These are phyloP conservation scores for Staphylotrichum tortipilum DNA, from an alignment of 495 filamentous ascomycete genomes.

Conservation along the genomic window DNA sequence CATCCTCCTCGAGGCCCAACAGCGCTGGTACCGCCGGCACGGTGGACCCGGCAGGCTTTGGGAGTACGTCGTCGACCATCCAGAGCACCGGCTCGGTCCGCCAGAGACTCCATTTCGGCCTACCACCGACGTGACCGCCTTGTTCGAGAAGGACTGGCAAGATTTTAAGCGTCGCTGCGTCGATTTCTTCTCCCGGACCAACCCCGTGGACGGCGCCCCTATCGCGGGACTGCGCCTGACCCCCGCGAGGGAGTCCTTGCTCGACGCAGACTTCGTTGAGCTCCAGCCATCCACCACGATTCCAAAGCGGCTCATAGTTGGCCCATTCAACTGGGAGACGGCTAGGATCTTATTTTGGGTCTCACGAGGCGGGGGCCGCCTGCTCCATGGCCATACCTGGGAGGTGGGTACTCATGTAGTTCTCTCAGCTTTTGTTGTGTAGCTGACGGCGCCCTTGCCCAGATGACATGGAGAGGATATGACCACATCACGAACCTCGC, in stretches of 20 bases:
- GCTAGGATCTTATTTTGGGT: conserved; percentile 33
- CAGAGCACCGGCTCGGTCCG: background rate
- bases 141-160: conserved; percentile 15
- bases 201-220: no score
- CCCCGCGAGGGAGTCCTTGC: no score
- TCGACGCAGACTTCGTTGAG: conserved; percentile 11
- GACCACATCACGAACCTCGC: conserved; percentile 4
- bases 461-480: conserved; percentile 15
- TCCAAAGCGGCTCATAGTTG: conserved; percentile 24
- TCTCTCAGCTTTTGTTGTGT: background rate
- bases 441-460: background rate
- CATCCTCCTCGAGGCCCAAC: conserved; percentile 25
- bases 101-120: no score
- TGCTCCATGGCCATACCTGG: conserved; percentile 24
- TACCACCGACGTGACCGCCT: background rate
- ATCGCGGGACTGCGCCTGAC: no score
- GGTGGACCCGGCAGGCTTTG: background rate
- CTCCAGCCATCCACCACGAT: conserved; percentile 24
- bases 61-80: background rate
- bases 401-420: conserved; percentile 18
- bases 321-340: conserved; percentile 18
- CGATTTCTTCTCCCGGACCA: background rate
- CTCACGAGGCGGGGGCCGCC: conserved; percentile 20
- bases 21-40: conserved; percentile 19
- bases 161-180: background rate